Conservation (phyloP, 176 grass and related monocot genomes). For the Pontederia crassipes region DNA sequence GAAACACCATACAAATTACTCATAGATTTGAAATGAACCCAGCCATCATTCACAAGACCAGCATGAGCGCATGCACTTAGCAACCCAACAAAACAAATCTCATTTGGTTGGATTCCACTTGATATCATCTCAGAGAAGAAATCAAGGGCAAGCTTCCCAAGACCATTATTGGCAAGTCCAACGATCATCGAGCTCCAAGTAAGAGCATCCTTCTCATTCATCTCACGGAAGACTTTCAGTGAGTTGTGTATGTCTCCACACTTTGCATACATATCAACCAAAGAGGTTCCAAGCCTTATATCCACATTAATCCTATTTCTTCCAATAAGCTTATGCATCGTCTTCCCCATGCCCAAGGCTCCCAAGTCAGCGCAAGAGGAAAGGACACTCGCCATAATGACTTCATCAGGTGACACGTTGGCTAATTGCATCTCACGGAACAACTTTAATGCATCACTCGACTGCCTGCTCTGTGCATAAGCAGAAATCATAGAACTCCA, state of each 20-base stretch:
- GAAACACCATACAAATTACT: constrained; percentile 25
- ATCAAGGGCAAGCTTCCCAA: constrained; percentile 36
- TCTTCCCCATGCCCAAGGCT: constrained; percentile 23
- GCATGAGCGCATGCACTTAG: constrained; percentile 47
- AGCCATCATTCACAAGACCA: constrained; percentile 52
- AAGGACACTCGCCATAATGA: constrained; percentile 51
- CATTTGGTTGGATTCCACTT: constrained; percentile 39
- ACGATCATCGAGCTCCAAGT: constrained; percentile 58
- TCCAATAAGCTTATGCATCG: constrained; percentile 35
- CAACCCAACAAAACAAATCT: constrained; percentile 51
- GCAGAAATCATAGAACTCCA: constrained; percentile 71
- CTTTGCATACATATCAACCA: constrained; percentile 26
- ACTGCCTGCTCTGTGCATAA: constrained; percentile 25
- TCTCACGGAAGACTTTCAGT: constrained; percentile 19
- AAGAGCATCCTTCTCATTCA: constrained; percentile 40
- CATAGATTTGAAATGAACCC: constrained; percentile 48
- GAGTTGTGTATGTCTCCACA: constrained; percentile 34
- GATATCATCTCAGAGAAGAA: constrained; percentile 54
- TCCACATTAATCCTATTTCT: constrained; percentile 29
- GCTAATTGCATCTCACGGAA: constrained; percentile 29
- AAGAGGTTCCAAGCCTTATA: constrained; percentile 50
- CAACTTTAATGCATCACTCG: constrained; percentile 43
- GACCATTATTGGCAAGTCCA: constrained; percentile 58
- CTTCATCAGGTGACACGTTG: constrained; percentile 26
- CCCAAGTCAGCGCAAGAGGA: constrained; percentile 38